Percentiles rank a stretch among this genome's conserved stretches.
Evolutionary conservation across 2,329 filamentous ascomycete genomes (phyloP).

Genomic region (Spiromastix sp.): DNA sequence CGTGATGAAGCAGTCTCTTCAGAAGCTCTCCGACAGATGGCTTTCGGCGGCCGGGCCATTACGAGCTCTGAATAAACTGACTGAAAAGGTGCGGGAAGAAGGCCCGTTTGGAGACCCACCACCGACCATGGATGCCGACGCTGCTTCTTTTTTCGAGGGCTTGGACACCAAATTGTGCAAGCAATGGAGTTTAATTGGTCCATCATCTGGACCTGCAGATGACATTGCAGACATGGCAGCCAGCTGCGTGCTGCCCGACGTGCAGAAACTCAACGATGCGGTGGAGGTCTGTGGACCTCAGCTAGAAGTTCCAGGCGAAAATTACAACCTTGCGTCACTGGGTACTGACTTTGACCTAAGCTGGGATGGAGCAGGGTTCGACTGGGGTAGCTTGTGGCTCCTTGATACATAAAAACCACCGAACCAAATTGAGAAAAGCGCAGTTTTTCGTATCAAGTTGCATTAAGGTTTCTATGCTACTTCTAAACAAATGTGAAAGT

Average conservation of each 20-base stretch:
- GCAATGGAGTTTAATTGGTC: not conserved
- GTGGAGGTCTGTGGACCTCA: too few relatives aligned
- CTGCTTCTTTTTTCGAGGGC: not conserved
- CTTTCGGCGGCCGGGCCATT: constrained; percentile 14
- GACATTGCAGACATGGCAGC: not conserved
- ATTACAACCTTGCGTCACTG: too few relatives aligned
- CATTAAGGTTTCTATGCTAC: too few relatives aligned
- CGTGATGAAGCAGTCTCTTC: constrained; percentile 17
- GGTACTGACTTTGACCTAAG: not conserved
- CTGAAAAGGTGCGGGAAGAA: not conserved
- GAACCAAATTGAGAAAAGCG: too few relatives aligned
- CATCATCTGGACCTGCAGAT: not conserved
- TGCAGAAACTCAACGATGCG: not conserved
- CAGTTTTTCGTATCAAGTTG: too few relatives aligned
- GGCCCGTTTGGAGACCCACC: not conserved
- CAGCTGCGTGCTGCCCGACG: not conserved
- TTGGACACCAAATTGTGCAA: not conserved
- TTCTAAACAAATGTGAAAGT: too few relatives aligned
- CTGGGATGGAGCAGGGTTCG: not conserved
- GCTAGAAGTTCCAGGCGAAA: too few relatives aligned
- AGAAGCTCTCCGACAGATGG: constrained; percentile 20
- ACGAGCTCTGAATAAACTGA: not conserved
- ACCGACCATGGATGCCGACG: not conserved
- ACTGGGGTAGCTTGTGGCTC: not conserved
- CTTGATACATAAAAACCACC: too few relatives aligned